phyloP scores from a whole-genome alignment of 768 basidiomycete species.

The Kockovaella imperatae region DNA sequence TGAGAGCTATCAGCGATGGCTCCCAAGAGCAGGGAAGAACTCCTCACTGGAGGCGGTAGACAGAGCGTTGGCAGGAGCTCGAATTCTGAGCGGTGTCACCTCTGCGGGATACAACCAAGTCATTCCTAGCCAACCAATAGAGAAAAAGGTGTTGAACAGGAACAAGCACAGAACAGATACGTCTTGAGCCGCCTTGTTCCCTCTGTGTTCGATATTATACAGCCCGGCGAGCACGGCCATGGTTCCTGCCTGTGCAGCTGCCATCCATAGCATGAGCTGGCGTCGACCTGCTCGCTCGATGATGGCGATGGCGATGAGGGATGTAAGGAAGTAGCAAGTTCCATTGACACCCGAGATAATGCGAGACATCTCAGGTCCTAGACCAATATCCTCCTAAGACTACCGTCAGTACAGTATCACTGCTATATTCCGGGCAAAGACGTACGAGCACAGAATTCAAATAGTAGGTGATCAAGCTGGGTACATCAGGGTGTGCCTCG shows the following conservation, averaged over 20 bases:
- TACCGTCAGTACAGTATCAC: too few species aligned
- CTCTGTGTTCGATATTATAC: slow-evolving; percentile 47
- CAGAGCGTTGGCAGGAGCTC: slow-evolving; percentile 60
- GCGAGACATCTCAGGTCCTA: slow-evolving; percentile 55
- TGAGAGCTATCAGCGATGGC: background rate
- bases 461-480: slow-evolving; percentile 52
- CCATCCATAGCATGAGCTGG: slow-evolving; percentile 34
- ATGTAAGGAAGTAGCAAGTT: slow-evolving; percentile 34
- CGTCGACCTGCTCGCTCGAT: slow-evolving; percentile 37
- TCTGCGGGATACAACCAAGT: slow-evolving; percentile 66
- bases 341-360: slow-evolving; percentile 46
- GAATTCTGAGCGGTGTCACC: slow-evolving; percentile 57
- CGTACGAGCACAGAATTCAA: slow-evolving; percentile 26
- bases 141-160: slow-evolving; percentile 66
- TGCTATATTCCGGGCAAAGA: too few species aligned
- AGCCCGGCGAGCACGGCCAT: slow-evolving; percentile 58
- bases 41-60: slow-evolving; percentile 50
- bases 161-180: slow-evolving; percentile 56
- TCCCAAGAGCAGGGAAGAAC: too few species aligned
- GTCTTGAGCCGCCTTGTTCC: slow-evolving; percentile 50
- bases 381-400: slow-evolving; percentile 50
- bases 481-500: background rate
- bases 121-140: slow-evolving; percentile 63
- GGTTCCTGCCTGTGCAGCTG: slow-evolving; percentile 44
- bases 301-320: slow-evolving; percentile 28